phyloP scores from a whole-genome alignment of 2,329 filamentous ascomycete genomes.

The Rhynchosporium agropyri region DNA sequence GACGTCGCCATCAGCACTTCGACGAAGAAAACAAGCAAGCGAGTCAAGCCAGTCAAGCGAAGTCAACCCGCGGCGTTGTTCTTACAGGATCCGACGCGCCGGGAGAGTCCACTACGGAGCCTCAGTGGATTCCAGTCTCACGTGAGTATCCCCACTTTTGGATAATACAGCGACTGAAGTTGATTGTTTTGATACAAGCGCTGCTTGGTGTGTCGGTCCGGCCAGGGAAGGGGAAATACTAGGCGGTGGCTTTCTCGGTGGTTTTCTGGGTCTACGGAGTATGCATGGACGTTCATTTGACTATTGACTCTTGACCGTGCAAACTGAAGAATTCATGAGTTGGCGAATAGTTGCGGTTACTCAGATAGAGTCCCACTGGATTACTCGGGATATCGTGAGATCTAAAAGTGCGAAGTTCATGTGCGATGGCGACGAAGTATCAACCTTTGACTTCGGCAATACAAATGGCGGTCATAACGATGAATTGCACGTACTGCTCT shows the following conservation, averaged over 20 bases:
- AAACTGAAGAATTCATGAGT: not conserved
- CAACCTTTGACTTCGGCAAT: not conserved
- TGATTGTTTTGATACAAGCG: not conserved
- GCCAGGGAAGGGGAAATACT: conserved; percentile 3
- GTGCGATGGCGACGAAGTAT: not conserved
- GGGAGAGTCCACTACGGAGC: conserved; percentile 2
- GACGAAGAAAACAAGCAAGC: conserved; percentile 9
- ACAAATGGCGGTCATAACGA: conserved; percentile 8
- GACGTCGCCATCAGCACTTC: conserved; percentile 18
- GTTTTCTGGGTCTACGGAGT: conserved; percentile 12
- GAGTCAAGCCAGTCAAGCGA: conserved; percentile 7
- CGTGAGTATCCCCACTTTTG: conserved; percentile 12
- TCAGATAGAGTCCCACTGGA: not conserved
- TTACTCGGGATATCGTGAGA: not conserved
- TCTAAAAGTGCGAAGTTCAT: not conserved
- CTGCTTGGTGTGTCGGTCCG: conserved; percentile 13
- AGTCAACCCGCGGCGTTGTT: conserved; percentile 7
- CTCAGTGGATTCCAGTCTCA: not conserved
- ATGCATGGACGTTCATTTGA: not conserved
- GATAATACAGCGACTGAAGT: not conserved
- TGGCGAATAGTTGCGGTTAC: not conserved
- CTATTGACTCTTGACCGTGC: no score
- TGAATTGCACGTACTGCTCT: not conserved
- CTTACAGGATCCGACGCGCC: conserved; percentile 6
- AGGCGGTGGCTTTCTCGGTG: conserved; percentile 24